These are phyloP conservation scores for Hypomontagnella monticulosa DNA, from an alignment of 495 filamentous ascomycete genomes.

Conservation along the genomic window DNA sequence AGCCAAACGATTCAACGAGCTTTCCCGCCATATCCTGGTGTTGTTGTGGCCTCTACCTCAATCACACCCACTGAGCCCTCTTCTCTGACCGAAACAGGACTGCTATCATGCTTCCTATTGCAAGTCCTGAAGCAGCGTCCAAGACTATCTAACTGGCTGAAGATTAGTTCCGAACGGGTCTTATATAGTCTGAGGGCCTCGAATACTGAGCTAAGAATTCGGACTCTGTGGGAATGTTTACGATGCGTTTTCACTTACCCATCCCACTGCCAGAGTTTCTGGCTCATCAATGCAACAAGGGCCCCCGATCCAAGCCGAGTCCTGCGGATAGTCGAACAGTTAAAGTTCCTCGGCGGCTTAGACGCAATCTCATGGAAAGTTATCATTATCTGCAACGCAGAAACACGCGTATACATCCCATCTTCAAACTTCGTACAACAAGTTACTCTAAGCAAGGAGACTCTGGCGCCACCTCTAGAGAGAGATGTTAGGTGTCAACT, in stretches of 20 bases:
- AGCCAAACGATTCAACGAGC: not conserved
- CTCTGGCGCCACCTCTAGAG: conserved; percentile 1
- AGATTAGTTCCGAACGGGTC: not conserved
- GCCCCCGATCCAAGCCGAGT: not conserved
- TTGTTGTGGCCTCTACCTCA: conserved; percentile 6
- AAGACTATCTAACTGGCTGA: not conserved
- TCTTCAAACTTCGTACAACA: not conserved
- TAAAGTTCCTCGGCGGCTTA: conserved; percentile 4
- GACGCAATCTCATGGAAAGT: conserved; percentile 12
- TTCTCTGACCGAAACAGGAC: conserved; percentile 16
- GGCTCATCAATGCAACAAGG: conserved; percentile 16
- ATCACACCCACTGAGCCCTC: conserved; percentile 3
- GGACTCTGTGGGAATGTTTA: conserved; percentile 18
- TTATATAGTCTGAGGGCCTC: not conserved
- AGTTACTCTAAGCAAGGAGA: not conserved
- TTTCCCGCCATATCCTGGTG: conserved; percentile 12
- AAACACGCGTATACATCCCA: not conserved
- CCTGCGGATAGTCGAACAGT: not conserved
- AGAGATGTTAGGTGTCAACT: conserved; percentile 7
- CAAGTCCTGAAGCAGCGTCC: conserved; percentile 21
- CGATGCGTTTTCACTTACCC: not conserved
- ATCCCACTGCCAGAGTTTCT: conserved; percentile 11
- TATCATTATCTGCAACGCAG: conserved; percentile 6
- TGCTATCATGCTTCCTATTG: conserved; percentile 12
- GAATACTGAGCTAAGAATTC: not conserved